phyloP scores from a whole-genome alignment of 1,284 basidiomycete species.

The Sporisorium iseilematis-ciliati region DNA sequence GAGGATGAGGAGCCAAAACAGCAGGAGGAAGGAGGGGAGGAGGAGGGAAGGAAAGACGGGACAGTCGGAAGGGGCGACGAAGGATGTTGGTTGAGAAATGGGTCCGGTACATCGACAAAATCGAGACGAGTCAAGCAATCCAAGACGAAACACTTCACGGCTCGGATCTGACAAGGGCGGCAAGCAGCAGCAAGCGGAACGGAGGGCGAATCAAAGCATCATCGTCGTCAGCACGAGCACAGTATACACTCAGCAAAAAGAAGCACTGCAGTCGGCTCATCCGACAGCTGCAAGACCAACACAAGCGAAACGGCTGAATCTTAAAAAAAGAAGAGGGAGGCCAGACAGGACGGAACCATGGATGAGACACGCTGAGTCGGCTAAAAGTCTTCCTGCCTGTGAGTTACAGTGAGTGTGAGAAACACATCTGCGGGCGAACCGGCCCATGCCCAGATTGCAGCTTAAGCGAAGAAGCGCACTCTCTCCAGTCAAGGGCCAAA shows the following conservation, averaged over 20 bases:
- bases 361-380: too few relatives aligned
- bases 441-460: conserved; percentile 17
- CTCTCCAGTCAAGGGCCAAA: neutral
- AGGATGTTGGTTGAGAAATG: too few relatives aligned
- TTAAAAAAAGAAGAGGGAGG: too few relatives aligned
- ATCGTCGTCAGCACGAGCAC: too few relatives aligned
- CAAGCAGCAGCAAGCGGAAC: conserved; percentile 7
- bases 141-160: neutral
- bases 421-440: conserved; percentile 10
- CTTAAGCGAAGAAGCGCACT: conserved; percentile 1
- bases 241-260: too few relatives aligned
- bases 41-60: neutral
- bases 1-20: neutral
- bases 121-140: too few relatives aligned
- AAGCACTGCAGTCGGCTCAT: too few relatives aligned
- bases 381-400: too few relatives aligned
- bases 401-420: neutral
- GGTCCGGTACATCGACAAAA: too few relatives aligned
- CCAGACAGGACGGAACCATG: too few relatives aligned
- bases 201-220: neutral
- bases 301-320: too few relatives aligned
- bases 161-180: conserved; percentile 4
- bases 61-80: neutral
- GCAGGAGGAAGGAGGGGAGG: neutral
- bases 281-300: too few relatives aligned